These are phyloP conservation scores for Zygoascus ofunaensis DNA, from an alignment of 805 yeast species.

Conservation along the genomic window DNA sequence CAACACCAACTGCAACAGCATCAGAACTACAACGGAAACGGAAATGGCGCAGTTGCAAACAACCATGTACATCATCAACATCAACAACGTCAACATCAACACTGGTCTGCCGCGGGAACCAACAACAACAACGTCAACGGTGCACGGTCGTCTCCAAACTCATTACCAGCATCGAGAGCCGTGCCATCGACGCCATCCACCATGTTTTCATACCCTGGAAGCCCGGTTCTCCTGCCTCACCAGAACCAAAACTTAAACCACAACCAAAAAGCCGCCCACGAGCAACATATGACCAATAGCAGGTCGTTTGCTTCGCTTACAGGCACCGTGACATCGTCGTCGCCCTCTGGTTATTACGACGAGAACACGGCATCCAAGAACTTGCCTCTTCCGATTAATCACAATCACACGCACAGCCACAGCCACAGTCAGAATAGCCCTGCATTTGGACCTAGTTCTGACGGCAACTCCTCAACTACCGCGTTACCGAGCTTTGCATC, in stretches of 20 bases:
- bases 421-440: not conserved
- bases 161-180: not conserved
- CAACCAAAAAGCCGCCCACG: not conserved
- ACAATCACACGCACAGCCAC: not conserved
- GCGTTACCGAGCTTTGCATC: conserved; percentile 4
- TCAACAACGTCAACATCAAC: not conserved
- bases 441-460: conserved; percentile 1
- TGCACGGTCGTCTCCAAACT: not conserved
- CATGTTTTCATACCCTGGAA: conserved; percentile 12
- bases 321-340: not conserved
- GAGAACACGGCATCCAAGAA: not conserved
- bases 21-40: no score
- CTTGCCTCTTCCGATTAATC: conserved; percentile 1
- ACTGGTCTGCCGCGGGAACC: not conserved
- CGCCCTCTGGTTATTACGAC: no score
- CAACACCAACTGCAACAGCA: no score
- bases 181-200: conserved; percentile 16
- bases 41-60: no score
- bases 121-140: not conserved
- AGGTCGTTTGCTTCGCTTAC: conserved; percentile 1
- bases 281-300: not conserved
- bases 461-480: not conserved
- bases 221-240: conserved; percentile 11
- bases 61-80: not conserved
- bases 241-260: not conserved